phyloP scores from a whole-genome alignment of 2,329 filamentous ascomycete genomes.

The Aureobasidium subglaciale region DNA sequence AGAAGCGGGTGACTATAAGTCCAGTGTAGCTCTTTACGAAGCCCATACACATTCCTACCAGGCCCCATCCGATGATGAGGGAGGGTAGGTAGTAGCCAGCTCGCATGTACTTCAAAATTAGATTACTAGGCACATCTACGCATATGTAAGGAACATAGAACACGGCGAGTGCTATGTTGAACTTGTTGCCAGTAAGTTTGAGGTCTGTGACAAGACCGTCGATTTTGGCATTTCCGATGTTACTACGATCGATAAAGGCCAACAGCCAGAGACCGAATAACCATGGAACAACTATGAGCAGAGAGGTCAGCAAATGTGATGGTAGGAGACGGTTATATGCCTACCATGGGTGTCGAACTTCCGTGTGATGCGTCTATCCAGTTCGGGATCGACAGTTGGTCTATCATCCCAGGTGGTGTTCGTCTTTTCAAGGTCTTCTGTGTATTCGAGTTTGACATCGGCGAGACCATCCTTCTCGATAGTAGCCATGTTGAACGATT shows the following conservation, averaged over 20 bases:
- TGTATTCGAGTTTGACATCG: slow-evolving; percentile 14
- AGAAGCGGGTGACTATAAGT: slow-evolving; percentile 34
- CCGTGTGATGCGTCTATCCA: slow-evolving; percentile 32
- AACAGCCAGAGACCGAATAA: slow-evolving; percentile 41
- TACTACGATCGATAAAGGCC: slow-evolving; percentile 41
- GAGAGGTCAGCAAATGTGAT: neutral
- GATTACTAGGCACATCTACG: slow-evolving; percentile 31
- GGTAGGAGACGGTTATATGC: neutral
- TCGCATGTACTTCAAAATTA: slow-evolving; percentile 30
- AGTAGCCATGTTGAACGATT: neutral
- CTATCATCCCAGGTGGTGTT: slow-evolving; percentile 18
- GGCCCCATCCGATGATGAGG: slow-evolving; percentile 35
- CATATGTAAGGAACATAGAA: slow-evolving; percentile 39
- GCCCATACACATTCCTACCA: slow-evolving; percentile 35
- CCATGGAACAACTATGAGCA: slow-evolving; percentile 36
- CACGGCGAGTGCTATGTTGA: slow-evolving; percentile 38
- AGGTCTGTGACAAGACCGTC: slow-evolving; percentile 36
- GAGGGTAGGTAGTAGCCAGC: slow-evolving; percentile 36
- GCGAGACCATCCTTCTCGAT: neutral
- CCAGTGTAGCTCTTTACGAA: slow-evolving; percentile 35
- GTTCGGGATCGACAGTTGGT: slow-evolving; percentile 15
- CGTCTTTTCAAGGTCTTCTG: slow-evolving; percentile 16
- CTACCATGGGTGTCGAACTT: slow-evolving; percentile 35
- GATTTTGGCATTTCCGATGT: slow-evolving; percentile 38
- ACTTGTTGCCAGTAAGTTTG: slow-evolving; percentile 33